These are phyloP conservation scores for Mycena epipterygia DNA, from an alignment of 768 basidiomycete species.

Conservation along the genomic window DNA sequence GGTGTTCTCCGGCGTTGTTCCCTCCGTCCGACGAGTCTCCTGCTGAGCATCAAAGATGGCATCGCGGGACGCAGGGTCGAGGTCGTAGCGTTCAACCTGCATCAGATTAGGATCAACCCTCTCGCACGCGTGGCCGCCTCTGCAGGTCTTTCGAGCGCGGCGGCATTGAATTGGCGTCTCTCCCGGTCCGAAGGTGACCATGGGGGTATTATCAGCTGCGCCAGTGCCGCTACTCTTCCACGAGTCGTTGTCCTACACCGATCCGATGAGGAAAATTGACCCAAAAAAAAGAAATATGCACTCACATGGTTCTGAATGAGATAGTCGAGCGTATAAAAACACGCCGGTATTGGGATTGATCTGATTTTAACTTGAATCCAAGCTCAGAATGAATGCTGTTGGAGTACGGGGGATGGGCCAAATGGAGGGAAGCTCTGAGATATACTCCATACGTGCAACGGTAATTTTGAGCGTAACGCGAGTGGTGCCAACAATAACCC, in stretches of 20 bases:
- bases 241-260: conserved; percentile 16
- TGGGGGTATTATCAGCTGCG: not conserved
- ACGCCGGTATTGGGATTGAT: not conserved
- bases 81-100: not conserved
- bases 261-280: not conserved
- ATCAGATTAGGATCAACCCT: not conserved
- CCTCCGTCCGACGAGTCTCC: not conserved
- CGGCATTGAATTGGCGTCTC: not conserved
- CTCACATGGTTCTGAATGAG: not conserved
- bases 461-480: not conserved
- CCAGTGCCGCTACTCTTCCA: not conserved
- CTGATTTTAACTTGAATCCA: not conserved
- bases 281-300: not conserved
- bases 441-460: not conserved
- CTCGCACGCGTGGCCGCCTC: not conserved
- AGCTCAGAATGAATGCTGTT: not conserved
- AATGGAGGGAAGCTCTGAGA: not conserved
- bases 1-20: not conserved
- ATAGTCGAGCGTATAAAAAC: not conserved
- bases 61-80: not conserved
- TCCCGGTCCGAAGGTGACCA: not conserved
- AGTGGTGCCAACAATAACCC: not conserved
- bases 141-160: not conserved
- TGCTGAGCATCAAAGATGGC: not conserved
- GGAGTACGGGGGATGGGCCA: not conserved